Conservation (phyloP, 306 rosid genomes). For the Medicago lupulina region DNA sequence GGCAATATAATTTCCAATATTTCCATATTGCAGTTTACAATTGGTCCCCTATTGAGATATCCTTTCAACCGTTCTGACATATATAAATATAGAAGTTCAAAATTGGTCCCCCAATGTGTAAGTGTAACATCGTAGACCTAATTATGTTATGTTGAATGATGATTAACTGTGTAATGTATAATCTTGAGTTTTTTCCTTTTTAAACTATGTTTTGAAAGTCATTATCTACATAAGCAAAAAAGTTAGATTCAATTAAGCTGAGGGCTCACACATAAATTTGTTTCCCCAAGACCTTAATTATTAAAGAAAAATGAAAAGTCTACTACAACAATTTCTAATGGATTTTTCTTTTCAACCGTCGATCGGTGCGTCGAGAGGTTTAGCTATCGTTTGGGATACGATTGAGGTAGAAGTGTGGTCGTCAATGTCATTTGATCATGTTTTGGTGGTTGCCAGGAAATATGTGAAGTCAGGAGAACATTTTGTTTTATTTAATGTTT, state of each 20-base stretch:
- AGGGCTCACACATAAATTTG: not conserved
- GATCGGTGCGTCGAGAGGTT: too few species aligned
- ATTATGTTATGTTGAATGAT: constrained; percentile 1
- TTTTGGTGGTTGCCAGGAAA: too few species aligned
- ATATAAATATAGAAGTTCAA: not conserved
- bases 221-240: not conserved
- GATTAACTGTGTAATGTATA: not conserved
- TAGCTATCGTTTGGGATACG: too few species aligned
- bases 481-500: too few species aligned
- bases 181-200: not conserved
- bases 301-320: not conserved
- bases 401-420: too few species aligned
- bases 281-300: not conserved
- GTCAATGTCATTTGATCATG: too few species aligned
- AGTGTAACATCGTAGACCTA: constrained; percentile 15
- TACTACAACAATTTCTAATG: not conserved
- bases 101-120: constrained; percentile 18
- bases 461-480: too few species aligned
- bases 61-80: constrained; percentile 32
- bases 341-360: too few species aligned
- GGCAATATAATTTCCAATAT: constrained; percentile 4
- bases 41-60: constrained; percentile 40
- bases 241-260: not conserved
- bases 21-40: constrained; percentile 14
- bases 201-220: not conserved